phyloP scores from a whole-genome alignment of 1,284 basidiomycete genomes.

The Ganoderma sinense region DNA sequence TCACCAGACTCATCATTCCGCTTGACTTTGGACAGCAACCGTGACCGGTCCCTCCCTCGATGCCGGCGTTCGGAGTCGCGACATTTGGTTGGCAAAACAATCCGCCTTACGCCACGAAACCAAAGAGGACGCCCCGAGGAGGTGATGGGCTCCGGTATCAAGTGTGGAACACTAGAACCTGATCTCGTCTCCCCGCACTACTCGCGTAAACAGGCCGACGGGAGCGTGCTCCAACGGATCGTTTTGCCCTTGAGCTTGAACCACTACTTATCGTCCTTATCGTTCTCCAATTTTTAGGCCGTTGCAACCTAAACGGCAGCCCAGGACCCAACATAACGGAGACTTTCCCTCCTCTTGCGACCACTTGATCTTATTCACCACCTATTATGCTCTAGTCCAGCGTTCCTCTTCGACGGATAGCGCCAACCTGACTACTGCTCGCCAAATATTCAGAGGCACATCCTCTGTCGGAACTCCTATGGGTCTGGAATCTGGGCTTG shows the following conservation, averaged over 20 bases:
- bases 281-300: neutral
- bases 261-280: constrained; percentile 9
- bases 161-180: neutral
- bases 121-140: neutral
- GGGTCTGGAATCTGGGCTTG: neutral
- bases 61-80: neutral
- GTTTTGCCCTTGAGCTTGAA: neutral
- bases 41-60: neutral
- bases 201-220: neutral
- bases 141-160: neutral
- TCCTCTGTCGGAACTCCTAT: neutral
- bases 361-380: neutral
- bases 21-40: neutral
- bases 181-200: neutral
- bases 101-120: neutral
- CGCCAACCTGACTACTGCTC: neutral
- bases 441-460: neutral
- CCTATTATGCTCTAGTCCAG: constrained; percentile 4
- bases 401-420: neutral
- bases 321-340: constrained; percentile 2
- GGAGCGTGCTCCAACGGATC: neutral
- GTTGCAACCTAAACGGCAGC: neutral
- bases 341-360: neutral
- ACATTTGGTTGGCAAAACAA: neutral
- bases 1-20: neutral